Evolutionary conservation across 202 grass and related monocot species (phyloP).

Genomic region (Schoenoplectus triqueter): DNA sequence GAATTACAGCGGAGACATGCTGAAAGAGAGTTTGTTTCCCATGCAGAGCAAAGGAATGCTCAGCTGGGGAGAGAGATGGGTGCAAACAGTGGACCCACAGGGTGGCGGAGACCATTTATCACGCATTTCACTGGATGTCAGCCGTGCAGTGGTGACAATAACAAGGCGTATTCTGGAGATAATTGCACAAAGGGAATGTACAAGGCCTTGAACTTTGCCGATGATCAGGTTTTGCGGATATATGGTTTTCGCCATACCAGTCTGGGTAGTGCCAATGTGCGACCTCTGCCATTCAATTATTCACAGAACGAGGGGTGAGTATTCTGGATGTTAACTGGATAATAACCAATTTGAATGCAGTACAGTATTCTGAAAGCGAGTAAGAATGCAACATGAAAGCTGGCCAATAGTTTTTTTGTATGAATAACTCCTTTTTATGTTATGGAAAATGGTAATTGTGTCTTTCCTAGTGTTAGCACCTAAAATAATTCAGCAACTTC

Average conservation of each 20-base stretch:
- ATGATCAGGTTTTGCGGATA: slow-evolving; percentile 71
- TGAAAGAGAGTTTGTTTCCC: slow-evolving; percentile 38
- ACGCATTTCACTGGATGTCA: slow-evolving; percentile 98
- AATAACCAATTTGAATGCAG: neutral
- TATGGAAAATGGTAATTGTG: slow-evolving; percentile 39
- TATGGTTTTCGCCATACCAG: slow-evolving; percentile 70
- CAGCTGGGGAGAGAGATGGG: slow-evolving; percentile 15
- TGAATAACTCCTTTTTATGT: slow-evolving; percentile 32
- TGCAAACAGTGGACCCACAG: slow-evolving; percentile 43
- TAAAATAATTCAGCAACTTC: neutral
- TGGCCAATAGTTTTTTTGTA: no score
- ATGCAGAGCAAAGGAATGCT: slow-evolving; percentile 43
- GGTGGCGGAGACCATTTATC: slow-evolving; percentile 70
- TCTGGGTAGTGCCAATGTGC: slow-evolving; percentile 46
- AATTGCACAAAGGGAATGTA: slow-evolving; percentile 69
- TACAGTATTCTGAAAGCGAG: neutral
- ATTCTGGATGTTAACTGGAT: neutral
- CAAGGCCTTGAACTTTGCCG: slow-evolving; percentile 73
- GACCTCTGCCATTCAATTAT: slow-evolving; percentile 69
- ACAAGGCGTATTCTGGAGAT: slow-evolving; percentile 63
- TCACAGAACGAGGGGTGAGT: slow-evolving; percentile 14
- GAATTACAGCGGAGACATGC: slow-evolving; percentile 54
- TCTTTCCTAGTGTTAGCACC: neutral
- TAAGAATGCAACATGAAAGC: neutral
- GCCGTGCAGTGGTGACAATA: slow-evolving; percentile 80